Percentiles rank a stretch among this genome's conserved stretches.
Evolutionary conservation across 2,329 filamentous ascomycete species (phyloP).

Genomic region (Diaporthe citrichinensis): DNA sequence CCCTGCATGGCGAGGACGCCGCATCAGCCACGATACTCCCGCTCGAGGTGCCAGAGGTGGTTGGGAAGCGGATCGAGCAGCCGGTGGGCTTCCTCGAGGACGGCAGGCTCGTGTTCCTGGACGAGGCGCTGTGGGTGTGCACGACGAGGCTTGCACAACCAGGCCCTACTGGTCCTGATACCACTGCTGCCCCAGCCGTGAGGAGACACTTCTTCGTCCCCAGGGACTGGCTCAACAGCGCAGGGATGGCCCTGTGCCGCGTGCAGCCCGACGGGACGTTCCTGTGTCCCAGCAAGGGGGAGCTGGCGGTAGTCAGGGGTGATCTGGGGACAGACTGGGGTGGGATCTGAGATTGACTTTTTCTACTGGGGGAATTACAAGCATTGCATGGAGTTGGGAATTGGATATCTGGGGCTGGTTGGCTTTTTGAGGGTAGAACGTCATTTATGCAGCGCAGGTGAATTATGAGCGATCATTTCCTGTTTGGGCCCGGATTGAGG

Average conservation of each 20-base stretch:
- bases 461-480: conserved; percentile 6
- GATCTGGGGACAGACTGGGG: conserved; percentile 42
- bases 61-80: conserved; percentile 24
- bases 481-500: conserved; percentile 21
- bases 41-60: conserved; percentile 12
- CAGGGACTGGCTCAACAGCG: conserved; percentile 44
- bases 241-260: conserved; percentile 40
- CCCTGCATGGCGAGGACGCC: conserved; percentile 3
- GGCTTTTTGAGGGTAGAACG: background rate
- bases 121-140: conserved; percentile 44
- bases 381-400: conserved; percentile 13
- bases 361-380: background rate
- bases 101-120: conserved; percentile 44
- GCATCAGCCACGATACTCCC: background rate
- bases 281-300: conserved; percentile 44
- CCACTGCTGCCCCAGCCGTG: background rate
- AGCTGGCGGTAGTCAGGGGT: conserved; percentile 42
- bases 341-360: conserved; percentile 26
- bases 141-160: conserved; percentile 29
- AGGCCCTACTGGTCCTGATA: background rate
- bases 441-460: conserved; percentile 14
- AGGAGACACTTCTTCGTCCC: conserved; percentile 47
- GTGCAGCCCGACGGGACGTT: conserved; percentile 43
- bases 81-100: conserved; percentile 43
- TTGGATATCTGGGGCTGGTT: background rate